phyloP scores from a whole-genome alignment of 1,139 yeast genomes.

The Chernovozyma aurita region DNA sequence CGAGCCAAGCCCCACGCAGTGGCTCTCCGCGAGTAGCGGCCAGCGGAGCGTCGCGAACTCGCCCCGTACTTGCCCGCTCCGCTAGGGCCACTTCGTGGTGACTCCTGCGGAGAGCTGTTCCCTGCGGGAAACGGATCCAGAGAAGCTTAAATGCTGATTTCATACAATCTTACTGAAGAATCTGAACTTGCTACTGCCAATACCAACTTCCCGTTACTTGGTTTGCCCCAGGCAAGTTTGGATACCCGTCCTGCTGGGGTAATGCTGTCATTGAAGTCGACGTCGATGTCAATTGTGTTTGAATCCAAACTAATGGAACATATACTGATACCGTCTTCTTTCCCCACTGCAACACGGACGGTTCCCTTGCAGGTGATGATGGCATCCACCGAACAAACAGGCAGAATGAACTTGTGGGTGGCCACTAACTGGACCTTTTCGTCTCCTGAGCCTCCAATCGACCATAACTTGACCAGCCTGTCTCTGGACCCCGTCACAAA shows the following conservation, averaged over 20 bases:
- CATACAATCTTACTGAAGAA: conserved; percentile 57
- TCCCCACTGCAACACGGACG: conserved; percentile 56
- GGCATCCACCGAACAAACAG: conserved; percentile 70
- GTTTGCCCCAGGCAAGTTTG: conserved; percentile 30
- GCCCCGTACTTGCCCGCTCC: too few species aligned
- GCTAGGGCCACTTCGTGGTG: too few species aligned
- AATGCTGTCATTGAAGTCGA: conserved; percentile 27
- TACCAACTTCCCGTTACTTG: conserved; percentile 16
- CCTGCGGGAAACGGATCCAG: too few species aligned
- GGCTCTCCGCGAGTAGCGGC: too few species aligned
- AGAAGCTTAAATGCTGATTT: too few species aligned
- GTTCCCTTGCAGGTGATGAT: conserved; percentile 15
- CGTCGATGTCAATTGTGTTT: conserved; percentile 21
- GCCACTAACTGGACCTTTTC: conserved; percentile 22
- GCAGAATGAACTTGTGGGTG: conserved; percentile 38
- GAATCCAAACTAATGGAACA: conserved; percentile 21
- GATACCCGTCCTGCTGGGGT: conserved; percentile 61
- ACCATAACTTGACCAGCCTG: conserved; percentile 73
- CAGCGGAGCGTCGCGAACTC: too few species aligned
- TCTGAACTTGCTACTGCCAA: conserved; percentile 73
- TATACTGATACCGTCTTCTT: conserved; percentile 53
- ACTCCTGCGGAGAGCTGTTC: too few species aligned
- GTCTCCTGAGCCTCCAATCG: conserved; percentile 12
- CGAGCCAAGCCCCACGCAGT: too few species aligned
- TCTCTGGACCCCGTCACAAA: conserved; percentile 91